A percentile compares a stretch with the other conserved stretches of the same genome.
Conservation (phyloP, 1,284 basidiomycete species). For the Ceratobasidium papillatum region DNA sequence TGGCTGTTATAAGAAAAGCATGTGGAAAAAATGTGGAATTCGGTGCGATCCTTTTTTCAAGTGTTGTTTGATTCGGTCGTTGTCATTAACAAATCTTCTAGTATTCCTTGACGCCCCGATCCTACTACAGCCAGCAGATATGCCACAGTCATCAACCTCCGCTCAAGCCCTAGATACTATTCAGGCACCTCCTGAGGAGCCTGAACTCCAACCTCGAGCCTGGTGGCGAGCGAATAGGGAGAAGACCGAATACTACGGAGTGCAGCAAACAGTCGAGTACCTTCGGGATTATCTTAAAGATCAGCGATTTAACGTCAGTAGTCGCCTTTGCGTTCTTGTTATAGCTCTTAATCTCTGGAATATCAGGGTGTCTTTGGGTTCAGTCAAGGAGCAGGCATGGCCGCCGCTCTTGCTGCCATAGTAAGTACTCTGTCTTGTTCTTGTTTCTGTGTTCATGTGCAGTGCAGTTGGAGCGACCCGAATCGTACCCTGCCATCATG, state of each 20-base stretch:
- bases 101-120: conserved; percentile 85
- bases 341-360: not conserved
- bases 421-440: conserved; percentile 56
- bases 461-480: conserved; percentile 61
- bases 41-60: conserved; percentile 56
- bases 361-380: conserved; percentile 83
- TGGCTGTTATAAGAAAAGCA: conserved; percentile 78
- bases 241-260: conserved; percentile 61
- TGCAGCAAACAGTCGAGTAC: conserved; percentile 64
- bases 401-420: conserved; percentile 74
- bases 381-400: conserved; percentile 86
- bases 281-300: conserved; percentile 55
- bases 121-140: conserved; percentile 75
- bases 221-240: conserved; percentile 76
- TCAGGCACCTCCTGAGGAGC: conserved; percentile 64
- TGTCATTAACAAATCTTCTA: conserved; percentile 49
- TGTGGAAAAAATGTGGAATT: conserved; percentile 74
- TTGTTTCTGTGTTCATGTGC: not conserved
- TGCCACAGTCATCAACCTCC: conserved; percentile 59
- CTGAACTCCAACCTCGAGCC: conserved; percentile 73
- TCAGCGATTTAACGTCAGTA: conserved; percentile 55
- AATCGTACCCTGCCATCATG: conserved; percentile 70
- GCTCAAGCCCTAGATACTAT: conserved; percentile 64
- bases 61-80: not conserved
- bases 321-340: not conserved